A percentile compares a stretch with the other conserved stretches of the same genome.
phyloP scores from a whole-genome alignment of 2,329 filamentous ascomycete genomes.

The Fusarium circinatum region DNA sequence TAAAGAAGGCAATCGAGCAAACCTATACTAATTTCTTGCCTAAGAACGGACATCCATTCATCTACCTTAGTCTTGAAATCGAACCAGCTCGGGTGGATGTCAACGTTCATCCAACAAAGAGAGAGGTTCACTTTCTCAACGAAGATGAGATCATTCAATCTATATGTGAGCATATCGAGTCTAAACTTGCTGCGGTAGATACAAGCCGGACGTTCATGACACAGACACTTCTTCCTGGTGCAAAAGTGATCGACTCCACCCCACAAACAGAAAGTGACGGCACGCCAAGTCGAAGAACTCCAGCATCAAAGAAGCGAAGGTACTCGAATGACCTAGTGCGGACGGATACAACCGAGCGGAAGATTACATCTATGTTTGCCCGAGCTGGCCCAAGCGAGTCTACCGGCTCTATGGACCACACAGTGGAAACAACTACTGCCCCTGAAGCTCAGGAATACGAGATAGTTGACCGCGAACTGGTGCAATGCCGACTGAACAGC shows the following conservation, averaged over 20 bases:
- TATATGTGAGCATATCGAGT: slow-evolving; percentile 82
- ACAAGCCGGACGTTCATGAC: slow-evolving; percentile 94
- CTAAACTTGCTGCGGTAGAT: slow-evolving; percentile 85
- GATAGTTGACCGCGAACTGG: slow-evolving; percentile 73
- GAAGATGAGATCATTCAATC: slow-evolving; percentile 94
- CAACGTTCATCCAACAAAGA: slow-evolving; percentile 96
- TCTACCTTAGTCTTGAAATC: slow-evolving; percentile 92
- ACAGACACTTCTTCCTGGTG: slow-evolving; percentile 85
- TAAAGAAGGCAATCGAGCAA: slow-evolving; percentile 92
- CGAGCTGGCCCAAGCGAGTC: slow-evolving; percentile 57
- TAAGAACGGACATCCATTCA: slow-evolving; percentile 92
- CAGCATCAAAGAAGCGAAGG: slow-evolving; percentile 54
- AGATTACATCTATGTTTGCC: slow-evolving; percentile 93
- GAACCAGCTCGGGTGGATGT: slow-evolving; percentile 94
- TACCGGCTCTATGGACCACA: slow-evolving; percentile 24
- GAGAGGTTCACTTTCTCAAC: slow-evolving; percentile 96
- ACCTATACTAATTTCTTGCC: slow-evolving; percentile 88
- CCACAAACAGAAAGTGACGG: slow-evolving; percentile 44
- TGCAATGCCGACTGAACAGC: slow-evolving; percentile 80
- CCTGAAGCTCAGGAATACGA: slow-evolving; percentile 75
- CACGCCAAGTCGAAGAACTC: slow-evolving; percentile 47
- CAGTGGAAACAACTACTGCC: slow-evolving; percentile 50
- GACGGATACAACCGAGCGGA: slow-evolving; percentile 87
- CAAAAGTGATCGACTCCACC: slow-evolving; percentile 46
- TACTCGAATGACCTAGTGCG: slow-evolving; percentile 82